Base-by-base conservation (phyloP, 257 asterid species). In the Linaria vulgaris region DNA sequence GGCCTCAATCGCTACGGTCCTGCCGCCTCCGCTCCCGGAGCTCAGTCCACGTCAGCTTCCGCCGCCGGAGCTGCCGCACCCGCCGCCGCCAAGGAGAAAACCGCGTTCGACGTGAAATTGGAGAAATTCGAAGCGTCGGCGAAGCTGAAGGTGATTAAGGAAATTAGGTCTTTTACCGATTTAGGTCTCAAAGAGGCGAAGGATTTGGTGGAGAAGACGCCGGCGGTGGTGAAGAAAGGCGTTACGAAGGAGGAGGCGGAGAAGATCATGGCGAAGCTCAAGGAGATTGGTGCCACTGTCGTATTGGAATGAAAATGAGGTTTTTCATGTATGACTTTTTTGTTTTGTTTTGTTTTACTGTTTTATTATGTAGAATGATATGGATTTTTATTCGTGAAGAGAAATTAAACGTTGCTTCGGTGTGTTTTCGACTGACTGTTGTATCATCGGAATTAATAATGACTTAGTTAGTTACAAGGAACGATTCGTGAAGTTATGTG, bases 1-100 rank as follows among this genome's bases (percentile, higher is more conserved):
- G 95, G 98, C 17, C 52, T 82, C 9, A 72, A 84, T 69, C 82
- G 88, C 19, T 83, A 74, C 73, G 88, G 94, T 1, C 83, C 89
- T 15, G 85, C 86, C 2, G 79, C 72, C 46, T 30, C 91, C 9
- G 84, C 79, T 3, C 62, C 83, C 13, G 79, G 76, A 6, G 34
- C 47, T 43, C 79, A 74, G 19, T 61, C 83, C 46, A 24, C 73
- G 12, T 69, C 74, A 1, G 52, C 74, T 22, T 7, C 79, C 56
- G 70, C 25, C 21, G 34, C 34, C 34, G 34, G 4, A 55, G 17
- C 50, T 56, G 49, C 68, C 20, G 79, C 60, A 3, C 5, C 76
- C 9, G 64, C 69, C 0, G 81, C 74, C 4, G 57, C 68, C 1
- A 69, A 76, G 66, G 81, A 76, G 56, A 77, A 82, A 67, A 71